These are phyloP conservation scores for Lipomyces mesembrius DNA, from an alignment of 805 yeast genomes.

Conservation along the genomic window DNA sequence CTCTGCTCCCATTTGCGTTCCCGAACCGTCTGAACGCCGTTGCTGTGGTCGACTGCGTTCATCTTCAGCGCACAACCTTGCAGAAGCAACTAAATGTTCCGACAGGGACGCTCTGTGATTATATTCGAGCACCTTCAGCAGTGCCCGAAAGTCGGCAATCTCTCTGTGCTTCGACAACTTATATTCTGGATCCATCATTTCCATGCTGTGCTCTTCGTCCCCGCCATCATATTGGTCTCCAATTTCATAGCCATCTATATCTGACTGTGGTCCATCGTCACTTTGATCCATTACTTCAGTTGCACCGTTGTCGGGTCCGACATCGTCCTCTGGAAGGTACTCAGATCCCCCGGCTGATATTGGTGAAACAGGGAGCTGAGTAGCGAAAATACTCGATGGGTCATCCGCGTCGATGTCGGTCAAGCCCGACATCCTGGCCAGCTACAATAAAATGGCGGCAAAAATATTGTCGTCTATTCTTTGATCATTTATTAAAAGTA, in stretches of 20 bases:
- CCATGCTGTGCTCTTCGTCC: background rate
- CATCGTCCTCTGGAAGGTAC: background rate
- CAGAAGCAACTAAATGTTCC: slow-evolving; percentile 25
- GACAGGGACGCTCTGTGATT: slow-evolving; percentile 21
- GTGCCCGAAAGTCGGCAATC: slow-evolving; percentile 18
- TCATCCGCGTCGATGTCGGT: background rate
- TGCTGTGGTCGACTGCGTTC: background rate
- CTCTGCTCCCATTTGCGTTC: background rate
- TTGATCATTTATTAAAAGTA: background rate
- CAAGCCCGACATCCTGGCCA: background rate
- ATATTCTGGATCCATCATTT: background rate
- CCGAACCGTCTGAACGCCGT: background rate
- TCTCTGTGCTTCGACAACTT: slow-evolving; percentile 16
- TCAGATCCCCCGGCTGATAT: background rate
- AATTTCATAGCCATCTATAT: background rate
- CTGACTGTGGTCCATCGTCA: slow-evolving; percentile 1
- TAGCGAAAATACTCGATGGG: background rate
- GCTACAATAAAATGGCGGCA: background rate
- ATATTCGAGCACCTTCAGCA: slow-evolving; percentile 18
- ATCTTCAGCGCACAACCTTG: slow-evolving; percentile 6
- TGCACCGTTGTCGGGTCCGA: background rate
- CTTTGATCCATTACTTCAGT: background rate
- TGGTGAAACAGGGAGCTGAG: background rate
- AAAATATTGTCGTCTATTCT: background rate
- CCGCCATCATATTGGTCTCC: slow-evolving; percentile 2